Evolutionary conservation across 805 yeast species (phyloP).

Genomic region (Metschnikowia lachancei): DNA sequence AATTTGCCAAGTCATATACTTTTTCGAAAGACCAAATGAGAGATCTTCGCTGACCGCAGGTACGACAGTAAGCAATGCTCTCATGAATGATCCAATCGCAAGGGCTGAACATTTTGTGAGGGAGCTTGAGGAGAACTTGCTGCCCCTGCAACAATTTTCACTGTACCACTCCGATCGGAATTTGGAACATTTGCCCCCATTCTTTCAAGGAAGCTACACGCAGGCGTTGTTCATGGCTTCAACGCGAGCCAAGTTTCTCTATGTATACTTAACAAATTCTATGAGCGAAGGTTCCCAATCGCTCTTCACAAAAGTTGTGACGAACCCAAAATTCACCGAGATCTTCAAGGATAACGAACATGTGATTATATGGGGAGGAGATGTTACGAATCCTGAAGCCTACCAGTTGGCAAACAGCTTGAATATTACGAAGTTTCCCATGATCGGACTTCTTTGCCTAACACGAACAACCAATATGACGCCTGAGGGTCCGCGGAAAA

Average conservation of each 20-base stretch:
- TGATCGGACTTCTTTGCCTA: conserved; percentile 70
- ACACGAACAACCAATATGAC: conserved; percentile 56
- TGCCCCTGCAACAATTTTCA: conserved; percentile 23
- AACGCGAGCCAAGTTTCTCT: conserved; percentile 64
- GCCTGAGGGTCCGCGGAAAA: conserved; percentile 51
- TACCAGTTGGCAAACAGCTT: conserved; percentile 77
- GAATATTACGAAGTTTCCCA: conserved; percentile 74
- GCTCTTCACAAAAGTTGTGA: conserved; percentile 54
- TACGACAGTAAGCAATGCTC: conserved; percentile 17
- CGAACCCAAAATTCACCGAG: conserved; percentile 48
- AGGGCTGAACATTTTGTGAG: conserved; percentile 51
- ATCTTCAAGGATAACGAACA: conserved; percentile 40
- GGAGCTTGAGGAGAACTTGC: conserved; percentile 48
- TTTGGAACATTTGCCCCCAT: conserved; percentile 35
- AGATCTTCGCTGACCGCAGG: conserved; percentile 7
- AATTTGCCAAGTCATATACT: conserved; percentile 8
- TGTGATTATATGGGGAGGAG: conserved; percentile 84
- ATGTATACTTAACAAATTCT: conserved; percentile 71
- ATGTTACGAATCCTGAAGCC: conserved; percentile 76
- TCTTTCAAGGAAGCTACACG: conserved; percentile 75
- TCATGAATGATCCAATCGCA: conserved; percentile 48
- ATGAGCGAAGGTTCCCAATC: conserved; percentile 59
- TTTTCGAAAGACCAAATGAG: conserved; percentile 8
- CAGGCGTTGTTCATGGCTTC: conserved; percentile 73
- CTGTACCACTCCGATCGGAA: conserved; percentile 12